Base-by-base conservation (phyloP, 352 stramenopile genomes). In the Globisporangium canariense region DNA sequence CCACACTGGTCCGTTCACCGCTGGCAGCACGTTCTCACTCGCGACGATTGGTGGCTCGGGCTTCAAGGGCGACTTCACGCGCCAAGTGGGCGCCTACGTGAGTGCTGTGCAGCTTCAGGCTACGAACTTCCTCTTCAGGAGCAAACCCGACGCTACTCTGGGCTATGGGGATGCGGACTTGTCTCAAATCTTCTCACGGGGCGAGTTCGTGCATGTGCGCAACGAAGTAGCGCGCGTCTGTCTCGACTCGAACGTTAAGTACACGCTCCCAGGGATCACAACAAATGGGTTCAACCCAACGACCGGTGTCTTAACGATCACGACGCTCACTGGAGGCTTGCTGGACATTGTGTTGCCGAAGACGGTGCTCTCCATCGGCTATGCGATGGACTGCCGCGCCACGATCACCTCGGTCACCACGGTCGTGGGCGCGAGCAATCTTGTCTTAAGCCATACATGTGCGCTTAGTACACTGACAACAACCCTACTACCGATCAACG, bases 11-110 rank as follows among this genome's bases (percentile, higher is more conserved):
- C 82, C 83, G 41, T 91, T 92, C 58, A 73, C 67, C 0, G 45
- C 74, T n/a, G 68, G 73, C 1, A 90, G 78, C 22, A 85, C 79
- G 10, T 94, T 94, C 53, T 79, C 83, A 4, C 64, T 94, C 1
- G 65, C 86, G 6, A 83, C 84, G 8, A 72, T 88, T 30, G 69
- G 77, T 8, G 61, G 71, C 8, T 56, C 38, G 3, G 71, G 80
- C 11, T 89, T 91, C 55, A 68, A 73, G 2, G 83, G 86, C 9
- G 67, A 57, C 0, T 87, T 90, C 54, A 64, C 41, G 18, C 63
- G 67, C 0, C 80, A 89, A 61, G 65, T 91, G 1, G 62, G 80
- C 34, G 74, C 77, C 0, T 82, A 79, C 36, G 80, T 76, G 10
- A 89, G 75, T 0, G 69, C 74, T 0, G 52, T 69, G 50, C 64